phyloP scores from a whole-genome alignment of 768 basidiomycete species.

The Russula griseocarnosa region DNA sequence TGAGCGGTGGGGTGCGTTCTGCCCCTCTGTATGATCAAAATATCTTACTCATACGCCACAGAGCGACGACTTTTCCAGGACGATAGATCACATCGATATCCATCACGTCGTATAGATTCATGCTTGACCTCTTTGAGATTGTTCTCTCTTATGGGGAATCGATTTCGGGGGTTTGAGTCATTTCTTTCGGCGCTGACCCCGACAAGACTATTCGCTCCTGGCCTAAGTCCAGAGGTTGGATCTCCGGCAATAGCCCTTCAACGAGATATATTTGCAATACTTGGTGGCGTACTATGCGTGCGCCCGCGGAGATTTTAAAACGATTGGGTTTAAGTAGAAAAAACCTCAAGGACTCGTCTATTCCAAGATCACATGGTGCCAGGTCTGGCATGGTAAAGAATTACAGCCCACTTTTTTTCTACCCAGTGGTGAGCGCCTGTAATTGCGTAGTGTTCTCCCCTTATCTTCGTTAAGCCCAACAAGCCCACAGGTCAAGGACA shows the following conservation, averaged over 20 bases:
- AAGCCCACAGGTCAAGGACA: background rate
- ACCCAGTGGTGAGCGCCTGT: background rate
- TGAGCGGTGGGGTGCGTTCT: conserved; percentile 14
- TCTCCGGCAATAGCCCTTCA: background rate
- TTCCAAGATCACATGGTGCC: background rate
- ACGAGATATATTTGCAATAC: background rate
- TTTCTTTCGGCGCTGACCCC: background rate
- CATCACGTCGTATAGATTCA: conserved; percentile 19
- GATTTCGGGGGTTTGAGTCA: background rate
- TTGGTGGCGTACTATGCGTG: background rate
- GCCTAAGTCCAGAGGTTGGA: too few relatives aligned
- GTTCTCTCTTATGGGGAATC: background rate
- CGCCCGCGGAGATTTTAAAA: background rate
- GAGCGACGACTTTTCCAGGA: conserved; percentile 9
- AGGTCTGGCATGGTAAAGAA: background rate
- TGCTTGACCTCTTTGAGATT: background rate
- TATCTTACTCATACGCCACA: background rate
- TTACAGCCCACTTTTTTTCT: background rate
- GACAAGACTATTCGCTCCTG: background rate
- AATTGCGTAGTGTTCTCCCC: background rate
- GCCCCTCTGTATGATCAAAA: background rate
- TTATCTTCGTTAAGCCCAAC: background rate
- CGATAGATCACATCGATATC: conserved; percentile 19
- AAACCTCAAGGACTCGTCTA: background rate
- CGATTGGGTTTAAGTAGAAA: background rate